Evolutionary conservation across 1,139 yeast genomes (phyloP).

Genomic region (Nakaseomyces uthaithaninus): DNA sequence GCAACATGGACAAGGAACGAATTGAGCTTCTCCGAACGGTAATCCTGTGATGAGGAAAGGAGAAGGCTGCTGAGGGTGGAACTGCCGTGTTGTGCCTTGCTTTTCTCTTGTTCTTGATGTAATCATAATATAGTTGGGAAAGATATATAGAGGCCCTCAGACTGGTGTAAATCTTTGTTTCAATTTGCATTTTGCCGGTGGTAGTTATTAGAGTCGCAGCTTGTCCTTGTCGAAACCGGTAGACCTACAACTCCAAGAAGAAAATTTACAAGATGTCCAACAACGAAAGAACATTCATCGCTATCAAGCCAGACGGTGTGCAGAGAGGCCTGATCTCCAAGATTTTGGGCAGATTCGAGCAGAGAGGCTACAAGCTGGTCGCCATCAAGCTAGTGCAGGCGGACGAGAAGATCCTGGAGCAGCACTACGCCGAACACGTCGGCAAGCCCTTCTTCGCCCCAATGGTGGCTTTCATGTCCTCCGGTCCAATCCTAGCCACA

Average conservation of each 20-base stretch:
- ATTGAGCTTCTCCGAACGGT: background rate
- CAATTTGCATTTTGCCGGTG: background rate
- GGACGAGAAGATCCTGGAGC: constrained; percentile 76
- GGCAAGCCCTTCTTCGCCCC: constrained; percentile 97
- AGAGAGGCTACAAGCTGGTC: constrained; percentile 95
- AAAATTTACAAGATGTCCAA: background rate
- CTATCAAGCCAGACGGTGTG: constrained; percentile 99
- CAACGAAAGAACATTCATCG: constrained; percentile 91
- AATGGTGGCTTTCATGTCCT: constrained; percentile 88
- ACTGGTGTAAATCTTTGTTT: too few relatives aligned
- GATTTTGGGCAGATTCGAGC: constrained; percentile 89
- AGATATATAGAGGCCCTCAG: too few relatives aligned
- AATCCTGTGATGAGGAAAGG: background rate
- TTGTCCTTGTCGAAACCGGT: too few relatives aligned
- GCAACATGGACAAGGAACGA: background rate
- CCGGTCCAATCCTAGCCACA: constrained; percentile 98
- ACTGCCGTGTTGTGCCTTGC: too few relatives aligned
- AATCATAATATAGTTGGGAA: too few relatives aligned
- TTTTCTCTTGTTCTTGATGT: too few relatives aligned
- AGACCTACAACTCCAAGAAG: too few relatives aligned
- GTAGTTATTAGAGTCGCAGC: too few relatives aligned
- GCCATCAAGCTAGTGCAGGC: constrained; percentile 90
- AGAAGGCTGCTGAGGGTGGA: too few relatives aligned
- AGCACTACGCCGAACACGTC: constrained; percentile 94
- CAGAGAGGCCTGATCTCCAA: constrained; percentile 94